phyloP scores from a whole-genome alignment of 2,329 filamentous ascomycete genomes.

The Lithohypha guttulata region DNA sequence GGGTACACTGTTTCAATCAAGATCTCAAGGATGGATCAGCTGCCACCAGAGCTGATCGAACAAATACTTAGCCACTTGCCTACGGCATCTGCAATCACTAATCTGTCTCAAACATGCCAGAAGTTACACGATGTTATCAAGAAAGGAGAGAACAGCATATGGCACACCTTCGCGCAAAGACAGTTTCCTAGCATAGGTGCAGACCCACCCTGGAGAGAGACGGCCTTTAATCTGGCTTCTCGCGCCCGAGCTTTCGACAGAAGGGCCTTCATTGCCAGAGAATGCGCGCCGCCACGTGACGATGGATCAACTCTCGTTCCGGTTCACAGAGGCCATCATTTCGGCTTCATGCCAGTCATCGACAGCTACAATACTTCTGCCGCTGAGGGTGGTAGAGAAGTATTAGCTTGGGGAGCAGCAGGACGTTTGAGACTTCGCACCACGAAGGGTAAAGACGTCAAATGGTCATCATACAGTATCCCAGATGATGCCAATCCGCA shows the following conservation, averaged over 20 bases:
- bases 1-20: background rate
- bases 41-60: constrained; percentile 36
- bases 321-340: constrained; percentile 35
- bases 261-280: constrained; percentile 45
- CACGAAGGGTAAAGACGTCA: constrained; percentile 32
- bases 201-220: constrained; percentile 37
- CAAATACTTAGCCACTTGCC: constrained; percentile 34
- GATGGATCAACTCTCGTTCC: background rate
- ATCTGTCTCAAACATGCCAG: constrained; percentile 37
- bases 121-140: constrained; percentile 36
- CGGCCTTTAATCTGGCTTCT: constrained; percentile 45
- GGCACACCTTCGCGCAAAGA: constrained; percentile 36
- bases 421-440: constrained; percentile 44
- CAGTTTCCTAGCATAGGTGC: constrained; percentile 38
- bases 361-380: constrained; percentile 44
- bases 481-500: constrained; percentile 23
- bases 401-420: constrained; percentile 51
- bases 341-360: constrained; percentile 50
- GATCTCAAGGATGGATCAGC: constrained; percentile 15
- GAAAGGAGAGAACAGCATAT: constrained; percentile 39
- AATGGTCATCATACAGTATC: constrained; percentile 21
- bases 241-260: constrained; percentile 48
- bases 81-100: constrained; percentile 34
- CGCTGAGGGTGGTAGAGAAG: constrained; percentile 44
- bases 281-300: constrained; percentile 35